Evolutionary conservation across 768 basidiomycete species (phyloP).

Genomic region (Rhizopogon vinicolor): DNA sequence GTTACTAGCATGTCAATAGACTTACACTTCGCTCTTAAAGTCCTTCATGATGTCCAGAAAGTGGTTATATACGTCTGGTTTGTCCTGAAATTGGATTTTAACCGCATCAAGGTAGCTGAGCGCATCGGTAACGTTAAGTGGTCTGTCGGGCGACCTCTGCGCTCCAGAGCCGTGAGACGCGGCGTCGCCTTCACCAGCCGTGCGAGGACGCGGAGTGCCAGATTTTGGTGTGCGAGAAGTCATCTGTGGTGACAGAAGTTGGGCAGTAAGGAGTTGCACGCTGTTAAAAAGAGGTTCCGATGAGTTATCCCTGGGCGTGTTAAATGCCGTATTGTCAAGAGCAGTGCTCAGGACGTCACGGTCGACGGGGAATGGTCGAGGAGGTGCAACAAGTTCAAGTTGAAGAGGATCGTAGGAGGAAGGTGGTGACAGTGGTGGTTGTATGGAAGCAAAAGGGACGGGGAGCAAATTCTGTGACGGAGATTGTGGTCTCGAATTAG

Average conservation of each 20-base stretch:
- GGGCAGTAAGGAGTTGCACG: background rate
- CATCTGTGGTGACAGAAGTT: conserved; percentile 3
- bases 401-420: background rate
- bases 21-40: conserved; percentile 93
- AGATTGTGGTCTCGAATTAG: conserved; percentile 9
- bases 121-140: conserved; percentile 90
- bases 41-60: conserved; percentile 99
- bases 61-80: conserved; percentile 91
- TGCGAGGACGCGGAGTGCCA: conserved; percentile 36
- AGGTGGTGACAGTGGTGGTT: background rate
- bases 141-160: conserved; percentile 45
- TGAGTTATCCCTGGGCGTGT: background rate
- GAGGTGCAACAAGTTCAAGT: conserved; percentile 1
- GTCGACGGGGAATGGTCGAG: background rate
- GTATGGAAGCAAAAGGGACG: conserved; percentile 1
- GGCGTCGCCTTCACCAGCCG: conserved; percentile 16
- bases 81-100: conserved; percentile 85
- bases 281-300: background rate
- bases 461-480: conserved; percentile 4
- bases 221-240: conserved; percentile 25
- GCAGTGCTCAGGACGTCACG: conserved; percentile 1
- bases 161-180: conserved; percentile 18
- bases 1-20: conserved; percentile 8
- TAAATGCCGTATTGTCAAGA: background rate
- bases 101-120: conserved; percentile 92